Conservation (phyloP, 768 basidiomycete species). For the Pleurotus sapidus region DNA sequence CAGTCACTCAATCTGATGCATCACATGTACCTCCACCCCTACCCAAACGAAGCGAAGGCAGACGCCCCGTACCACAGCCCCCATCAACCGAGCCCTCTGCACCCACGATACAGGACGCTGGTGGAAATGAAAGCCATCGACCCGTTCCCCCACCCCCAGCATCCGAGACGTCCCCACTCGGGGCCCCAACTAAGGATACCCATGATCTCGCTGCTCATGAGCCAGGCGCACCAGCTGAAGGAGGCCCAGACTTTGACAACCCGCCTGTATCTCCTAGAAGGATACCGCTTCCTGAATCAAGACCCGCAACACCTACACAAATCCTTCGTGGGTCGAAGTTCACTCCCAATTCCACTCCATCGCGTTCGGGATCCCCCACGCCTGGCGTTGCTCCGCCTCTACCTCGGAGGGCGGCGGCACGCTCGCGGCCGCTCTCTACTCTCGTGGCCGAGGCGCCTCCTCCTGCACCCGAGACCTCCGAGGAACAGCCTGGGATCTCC, state of each 20-base stretch:
- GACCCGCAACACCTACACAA: constrained; percentile 35
- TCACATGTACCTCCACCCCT: constrained; percentile 42
- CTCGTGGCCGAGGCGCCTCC: not conserved
- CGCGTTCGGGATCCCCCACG: constrained; percentile 17
- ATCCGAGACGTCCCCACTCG: too few species aligned
- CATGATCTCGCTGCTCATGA: too few species aligned
- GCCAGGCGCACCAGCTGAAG: not conserved
- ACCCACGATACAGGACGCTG: not conserved
- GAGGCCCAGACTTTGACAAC: not conserved
- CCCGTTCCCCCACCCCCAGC: constrained; percentile 1
- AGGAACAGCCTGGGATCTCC: too few species aligned
- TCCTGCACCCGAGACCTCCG: too few species aligned
- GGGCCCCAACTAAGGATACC: too few species aligned
- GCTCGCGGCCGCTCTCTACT: constrained; percentile 32
- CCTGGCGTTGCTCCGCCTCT: constrained; percentile 47
- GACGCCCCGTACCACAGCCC: constrained; percentile 11
- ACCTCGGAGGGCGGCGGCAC: constrained; percentile 62
- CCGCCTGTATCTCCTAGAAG: constrained; percentile 27
- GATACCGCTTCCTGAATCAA: constrained; percentile 41
- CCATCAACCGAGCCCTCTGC: not conserved
- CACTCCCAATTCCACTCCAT: not conserved
- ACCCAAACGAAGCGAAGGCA: constrained; percentile 45
- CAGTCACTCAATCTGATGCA: constrained; percentile 20
- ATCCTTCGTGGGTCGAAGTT: not conserved
- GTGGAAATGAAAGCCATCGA: not conserved